phyloP scores from a whole-genome alignment of 2,329 filamentous ascomycete genomes.

The Chaetomium strumarium region DNA sequence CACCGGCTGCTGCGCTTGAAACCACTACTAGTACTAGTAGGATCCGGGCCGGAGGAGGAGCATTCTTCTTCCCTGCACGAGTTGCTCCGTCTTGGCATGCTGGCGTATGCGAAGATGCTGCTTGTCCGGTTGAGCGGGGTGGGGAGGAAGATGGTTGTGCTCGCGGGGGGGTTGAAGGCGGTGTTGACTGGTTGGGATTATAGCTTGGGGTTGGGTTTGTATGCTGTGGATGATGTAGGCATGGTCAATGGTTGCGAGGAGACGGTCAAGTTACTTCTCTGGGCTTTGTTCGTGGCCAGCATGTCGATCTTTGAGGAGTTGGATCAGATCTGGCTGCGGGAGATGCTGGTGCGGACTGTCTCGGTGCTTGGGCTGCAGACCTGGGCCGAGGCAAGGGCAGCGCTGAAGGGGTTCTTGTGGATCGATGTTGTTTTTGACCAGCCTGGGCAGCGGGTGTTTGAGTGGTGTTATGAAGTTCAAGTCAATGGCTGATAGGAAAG shows the following conservation, averaged over 20 bases:
- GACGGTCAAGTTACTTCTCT: constrained; percentile 3
- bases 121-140: constrained; percentile 2
- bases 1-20: neutral
- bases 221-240: too few species aligned
- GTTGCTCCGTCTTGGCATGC: constrained; percentile 8
- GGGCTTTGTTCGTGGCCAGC: constrained; percentile 6
- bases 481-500: too few species aligned
- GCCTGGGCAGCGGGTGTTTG: neutral
- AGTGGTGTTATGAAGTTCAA: neutral
- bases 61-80: neutral
- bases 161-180: neutral
- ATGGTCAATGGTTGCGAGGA: too few species aligned
- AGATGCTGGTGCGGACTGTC: neutral
- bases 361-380: neutral
- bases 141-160: constrained; percentile 5
- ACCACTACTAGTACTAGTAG: too few species aligned
- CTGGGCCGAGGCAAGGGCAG: neutral
- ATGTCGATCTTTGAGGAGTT: constrained; percentile 13
- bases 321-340: neutral
- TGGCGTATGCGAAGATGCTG: constrained; percentile 13
- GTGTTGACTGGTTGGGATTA: neutral
- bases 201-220: too few species aligned
- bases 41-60: neutral
- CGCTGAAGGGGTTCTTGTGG: constrained; percentile 15
- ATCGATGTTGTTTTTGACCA: constrained; percentile 6